A percentile compares a stretch with the other conserved stretches of the same genome.
Evolutionary conservation across 1,284 basidiomycete genomes (phyloP).

Genomic region (Ganoderma lingzhi): DNA sequence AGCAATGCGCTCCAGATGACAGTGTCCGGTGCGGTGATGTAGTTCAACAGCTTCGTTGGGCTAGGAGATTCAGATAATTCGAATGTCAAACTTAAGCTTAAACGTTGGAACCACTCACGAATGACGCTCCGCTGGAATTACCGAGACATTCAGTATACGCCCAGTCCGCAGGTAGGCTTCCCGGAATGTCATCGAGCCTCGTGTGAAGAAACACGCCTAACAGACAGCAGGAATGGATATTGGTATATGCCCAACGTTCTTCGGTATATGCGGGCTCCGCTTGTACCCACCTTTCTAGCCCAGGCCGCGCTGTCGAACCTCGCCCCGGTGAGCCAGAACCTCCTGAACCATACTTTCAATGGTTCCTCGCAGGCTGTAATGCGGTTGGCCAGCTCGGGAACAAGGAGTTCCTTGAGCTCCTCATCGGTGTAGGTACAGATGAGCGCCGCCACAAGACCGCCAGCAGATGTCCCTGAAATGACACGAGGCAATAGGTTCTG

Average conservation of each 20-base stretch:
- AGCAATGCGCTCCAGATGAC: slow-evolving; percentile 82
- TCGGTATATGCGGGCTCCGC: neutral
- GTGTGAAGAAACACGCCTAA: slow-evolving; percentile 86
- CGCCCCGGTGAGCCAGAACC: slow-evolving; percentile 91
- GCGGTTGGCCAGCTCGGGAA: slow-evolving; percentile 85
- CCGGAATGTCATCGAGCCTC: slow-evolving; percentile 94
- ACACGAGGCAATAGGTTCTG: slow-evolving; percentile 89
- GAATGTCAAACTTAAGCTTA: neutral
- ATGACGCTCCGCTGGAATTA: slow-evolving; percentile 94
- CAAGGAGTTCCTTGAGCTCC: slow-evolving; percentile 82
- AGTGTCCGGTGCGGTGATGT: slow-evolving; percentile 93
- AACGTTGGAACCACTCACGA: slow-evolving; percentile 63
- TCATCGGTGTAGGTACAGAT: slow-evolving; percentile 91
- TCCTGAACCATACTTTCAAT: slow-evolving; percentile 77
- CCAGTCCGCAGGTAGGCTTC: slow-evolving; percentile 96
- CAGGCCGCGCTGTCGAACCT: slow-evolving; percentile 92
- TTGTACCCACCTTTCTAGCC: slow-evolving; percentile 81
- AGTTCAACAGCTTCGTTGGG: slow-evolving; percentile 95
- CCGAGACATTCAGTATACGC: slow-evolving; percentile 93
- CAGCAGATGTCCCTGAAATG: slow-evolving; percentile 92
- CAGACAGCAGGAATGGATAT: slow-evolving; percentile 18
- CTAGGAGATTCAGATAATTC: slow-evolving; percentile 46
- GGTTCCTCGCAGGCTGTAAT: slow-evolving; percentile 94
- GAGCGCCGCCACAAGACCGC: slow-evolving; percentile 88
- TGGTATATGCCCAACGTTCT: neutral